phyloP scores from a whole-genome alignment of 2,329 filamentous ascomycete species.

The Hymenoscyphus occultus region DNA sequence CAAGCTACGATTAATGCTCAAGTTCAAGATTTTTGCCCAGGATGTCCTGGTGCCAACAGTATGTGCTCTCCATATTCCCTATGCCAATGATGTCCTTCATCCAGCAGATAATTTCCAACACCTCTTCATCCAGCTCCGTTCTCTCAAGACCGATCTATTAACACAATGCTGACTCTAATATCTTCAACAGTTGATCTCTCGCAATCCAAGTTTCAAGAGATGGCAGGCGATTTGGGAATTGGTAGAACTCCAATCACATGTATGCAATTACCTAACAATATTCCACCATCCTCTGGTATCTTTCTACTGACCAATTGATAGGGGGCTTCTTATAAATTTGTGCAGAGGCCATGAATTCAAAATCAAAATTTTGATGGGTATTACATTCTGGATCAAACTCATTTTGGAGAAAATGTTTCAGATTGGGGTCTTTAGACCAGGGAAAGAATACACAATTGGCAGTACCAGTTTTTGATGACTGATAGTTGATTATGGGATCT shows the following conservation, averaged over 20 bases:
- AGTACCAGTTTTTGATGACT: neutral
- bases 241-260: neutral
- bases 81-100: too few species aligned
- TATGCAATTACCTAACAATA: neutral
- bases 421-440: neutral
- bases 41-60: neutral
- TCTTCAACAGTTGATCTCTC: neutral
- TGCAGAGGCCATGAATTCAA: neutral
- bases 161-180: too few species aligned
- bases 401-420: neutral
- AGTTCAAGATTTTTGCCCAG: neutral
- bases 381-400: constrained; percentile 3
- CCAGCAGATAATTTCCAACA: too few species aligned
- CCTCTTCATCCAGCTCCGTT: too few species aligned
- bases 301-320: neutral
- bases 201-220: neutral
- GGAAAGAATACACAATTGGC: neutral
- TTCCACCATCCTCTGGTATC: too few species aligned
- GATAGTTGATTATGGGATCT: neutral
- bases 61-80: too few species aligned
- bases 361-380: neutral
- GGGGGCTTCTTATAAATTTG: neutral
- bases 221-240: neutral
- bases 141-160: too few species aligned
- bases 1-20: neutral